Conservation (phyloP, 73 alveolate species). For the Paramecium bursaria region DNA sequence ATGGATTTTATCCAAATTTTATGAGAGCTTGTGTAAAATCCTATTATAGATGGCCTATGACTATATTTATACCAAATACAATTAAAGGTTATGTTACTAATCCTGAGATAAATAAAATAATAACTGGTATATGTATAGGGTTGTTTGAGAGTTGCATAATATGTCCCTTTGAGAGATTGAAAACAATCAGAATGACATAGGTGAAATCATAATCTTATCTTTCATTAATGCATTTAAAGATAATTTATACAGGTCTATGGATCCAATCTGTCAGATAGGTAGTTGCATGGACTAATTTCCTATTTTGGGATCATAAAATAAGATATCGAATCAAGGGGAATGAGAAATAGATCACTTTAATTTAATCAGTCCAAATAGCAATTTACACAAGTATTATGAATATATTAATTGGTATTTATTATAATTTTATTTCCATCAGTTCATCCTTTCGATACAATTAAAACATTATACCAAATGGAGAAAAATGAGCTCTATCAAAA, state of each 20-base stretch:
- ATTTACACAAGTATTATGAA: too few species aligned
- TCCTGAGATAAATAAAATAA: neutral
- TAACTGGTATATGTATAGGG: slow-evolving; percentile 30
- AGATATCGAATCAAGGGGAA: slow-evolving; percentile 45
- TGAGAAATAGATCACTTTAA: too few species aligned
- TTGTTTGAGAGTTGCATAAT: slow-evolving; percentile 42
- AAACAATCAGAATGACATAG: slow-evolving; percentile 47
- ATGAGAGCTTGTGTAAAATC: slow-evolving; percentile 17
- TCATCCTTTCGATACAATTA: slow-evolving; percentile 31
- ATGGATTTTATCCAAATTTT: slow-evolving; percentile 57
- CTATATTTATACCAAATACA: slow-evolving; percentile 24
- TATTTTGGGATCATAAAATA: slow-evolving; percentile 57
- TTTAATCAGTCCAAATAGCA: too few species aligned
- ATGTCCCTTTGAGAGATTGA: slow-evolving; percentile 42
- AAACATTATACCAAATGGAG: slow-evolving; percentile 38
- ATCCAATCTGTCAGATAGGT: slow-evolving; percentile 28
- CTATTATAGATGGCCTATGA: slow-evolving; percentile 58
- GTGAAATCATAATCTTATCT: slow-evolving; percentile 18
- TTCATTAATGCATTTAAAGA: neutral
- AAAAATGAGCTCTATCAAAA: slow-evolving; percentile 3
- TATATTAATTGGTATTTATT: too few species aligned
- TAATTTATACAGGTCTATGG: slow-evolving; percentile 23
- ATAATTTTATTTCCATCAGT: too few species aligned
- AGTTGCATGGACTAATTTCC: slow-evolving; percentile 51
- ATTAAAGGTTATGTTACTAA: slow-evolving; percentile 16